Percentiles rank a stretch among this genome's conserved stretches.
Conservation (phyloP, 2,329 filamentous ascomycete species). For the Colletotrichum sp. region DNA sequence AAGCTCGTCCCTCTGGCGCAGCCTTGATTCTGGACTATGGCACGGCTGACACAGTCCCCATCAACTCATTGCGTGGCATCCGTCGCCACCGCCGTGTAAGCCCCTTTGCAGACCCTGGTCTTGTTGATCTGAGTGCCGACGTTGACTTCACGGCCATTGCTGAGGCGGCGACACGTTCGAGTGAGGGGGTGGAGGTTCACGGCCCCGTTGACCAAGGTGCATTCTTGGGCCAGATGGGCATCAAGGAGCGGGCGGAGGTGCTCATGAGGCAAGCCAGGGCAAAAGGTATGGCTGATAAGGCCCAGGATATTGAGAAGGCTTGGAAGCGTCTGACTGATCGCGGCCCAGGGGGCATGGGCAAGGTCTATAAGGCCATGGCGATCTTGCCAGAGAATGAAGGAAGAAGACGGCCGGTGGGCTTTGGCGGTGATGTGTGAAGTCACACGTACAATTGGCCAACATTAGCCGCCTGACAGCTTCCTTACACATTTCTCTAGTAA, state of each 20-base stretch:
- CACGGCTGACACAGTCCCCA: conserved; percentile 75
- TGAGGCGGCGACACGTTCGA: conserved; percentile 78
- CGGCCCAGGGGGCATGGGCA: conserved; percentile 87
- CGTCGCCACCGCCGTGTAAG: conserved; percentile 76
- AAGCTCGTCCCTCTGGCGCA: conserved; percentile 74
- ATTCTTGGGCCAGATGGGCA: conserved; percentile 84
- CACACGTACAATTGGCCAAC: not conserved
- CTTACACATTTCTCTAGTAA: not conserved
- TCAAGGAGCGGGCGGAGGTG: conserved; percentile 75
- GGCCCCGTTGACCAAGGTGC: conserved; percentile 86
- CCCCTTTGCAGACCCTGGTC: conserved; percentile 79
- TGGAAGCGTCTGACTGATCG: conserved; percentile 87
- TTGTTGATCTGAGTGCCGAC: conserved; percentile 88
- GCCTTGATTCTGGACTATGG: conserved; percentile 98
- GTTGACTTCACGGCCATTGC: conserved; percentile 92
- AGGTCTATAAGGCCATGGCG: conserved; percentile 90
- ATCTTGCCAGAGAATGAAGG: conserved; percentile 84
- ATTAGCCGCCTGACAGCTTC: not conserved
- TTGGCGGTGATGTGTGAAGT: conserved; percentile 74
- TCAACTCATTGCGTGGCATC: conserved; percentile 92
- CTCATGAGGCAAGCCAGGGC: conserved; percentile 59
- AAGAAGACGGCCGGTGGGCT: conserved; percentile 82
- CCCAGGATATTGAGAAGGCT: conserved; percentile 69
- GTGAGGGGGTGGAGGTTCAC: conserved; percentile 85
- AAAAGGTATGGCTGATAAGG: conserved; percentile 54